A percentile compares a stretch with the other conserved stretches of the same genome.
These are phyloP conservation scores for Phanerochaete sordida DNA, from an alignment of 768 basidiomycete genomes.

Conservation along the genomic window DNA sequence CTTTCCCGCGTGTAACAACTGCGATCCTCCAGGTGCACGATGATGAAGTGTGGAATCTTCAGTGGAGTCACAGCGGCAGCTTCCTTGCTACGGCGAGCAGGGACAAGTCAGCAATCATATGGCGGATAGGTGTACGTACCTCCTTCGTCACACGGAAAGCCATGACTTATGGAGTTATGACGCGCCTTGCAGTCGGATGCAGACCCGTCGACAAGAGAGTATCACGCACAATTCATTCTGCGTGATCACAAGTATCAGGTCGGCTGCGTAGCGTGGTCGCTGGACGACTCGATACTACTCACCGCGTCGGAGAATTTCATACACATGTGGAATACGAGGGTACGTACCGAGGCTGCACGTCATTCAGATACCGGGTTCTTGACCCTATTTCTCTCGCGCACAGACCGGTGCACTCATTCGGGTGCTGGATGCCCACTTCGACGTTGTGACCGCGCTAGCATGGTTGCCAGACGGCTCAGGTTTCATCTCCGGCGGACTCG, in stretches of 20 bases:
- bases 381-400: conserved; percentile 10
- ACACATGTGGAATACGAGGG: conserved; percentile 89
- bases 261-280: conserved; percentile 87
- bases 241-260: conserved; percentile 78
- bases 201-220: conserved; percentile 52
- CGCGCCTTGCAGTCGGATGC: conserved; percentile 35
- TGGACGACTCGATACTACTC: conserved; percentile 79
- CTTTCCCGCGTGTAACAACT: conserved; percentile 84
- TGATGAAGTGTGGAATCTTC: conserved; percentile 95
- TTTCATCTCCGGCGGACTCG: conserved; percentile 87
- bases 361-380: conserved; percentile 1
- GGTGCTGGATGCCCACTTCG: conserved; percentile 66
- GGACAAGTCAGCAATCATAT: conserved; percentile 86
- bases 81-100: conserved; percentile 85
- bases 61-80: conserved; percentile 89
- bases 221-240: conserved; percentile 56
- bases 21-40: conserved; percentile 81
- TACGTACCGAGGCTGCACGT: conserved; percentile 29
- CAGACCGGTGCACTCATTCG: conserved; percentile 75
- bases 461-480: conserved; percentile 90
- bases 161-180: background rate
- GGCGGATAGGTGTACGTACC: conserved; percentile 71
- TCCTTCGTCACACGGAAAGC: background rate
- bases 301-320: conserved; percentile 80
- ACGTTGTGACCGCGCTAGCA: conserved; percentile 80